These are phyloP conservation scores for Raphanus sativus DNA, from an alignment of 345 rosid species.

Conservation along the genomic window DNA sequence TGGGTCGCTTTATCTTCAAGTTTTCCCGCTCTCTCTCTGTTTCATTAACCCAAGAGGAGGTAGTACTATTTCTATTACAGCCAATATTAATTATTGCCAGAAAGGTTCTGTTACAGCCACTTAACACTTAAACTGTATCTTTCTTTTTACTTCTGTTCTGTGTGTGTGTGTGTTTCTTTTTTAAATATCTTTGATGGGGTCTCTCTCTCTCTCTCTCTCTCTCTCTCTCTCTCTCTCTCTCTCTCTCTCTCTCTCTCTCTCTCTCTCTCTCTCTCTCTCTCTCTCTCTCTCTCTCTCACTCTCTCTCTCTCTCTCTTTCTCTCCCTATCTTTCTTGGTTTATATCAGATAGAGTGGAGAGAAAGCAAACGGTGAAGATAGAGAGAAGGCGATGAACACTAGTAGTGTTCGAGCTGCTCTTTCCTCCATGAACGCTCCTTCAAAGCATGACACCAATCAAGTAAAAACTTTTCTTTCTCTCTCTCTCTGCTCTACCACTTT, in stretches of 20 bases:
- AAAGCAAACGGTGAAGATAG: constrained; percentile 32
- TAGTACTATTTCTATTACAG: constrained; percentile 1
- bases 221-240: no score
- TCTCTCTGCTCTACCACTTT: not conserved
- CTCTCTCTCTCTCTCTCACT: no score
- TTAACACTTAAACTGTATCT: not conserved
- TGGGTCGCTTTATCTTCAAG: constrained; percentile 55
- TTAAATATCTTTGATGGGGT: not conserved
- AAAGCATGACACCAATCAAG: constrained; percentile 50
- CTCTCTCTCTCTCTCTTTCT: no score
- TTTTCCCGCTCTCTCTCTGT: constrained; percentile 62
- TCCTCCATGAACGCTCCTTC: constrained; percentile 69
- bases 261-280: no score
- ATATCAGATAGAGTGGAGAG: constrained; percentile 34
- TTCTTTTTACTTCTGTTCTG: not conserved
- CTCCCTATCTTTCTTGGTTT: not conserved
- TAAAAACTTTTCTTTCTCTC: constrained; percentile 36
- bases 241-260: no score
- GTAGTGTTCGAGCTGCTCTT: constrained; percentile 70
- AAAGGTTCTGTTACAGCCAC: not conserved
- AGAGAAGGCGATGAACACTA: constrained; percentile 59
- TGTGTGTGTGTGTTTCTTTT: not conserved
- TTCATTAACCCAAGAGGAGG: constrained; percentile 8
- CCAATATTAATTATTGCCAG: not conserved
- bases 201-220: not conserved